A percentile compares a stretch with the other conserved stretches of the same genome.
phyloP scores from a whole-genome alignment of 1,284 basidiomycete genomes.

The Wallemia mellicola region DNA sequence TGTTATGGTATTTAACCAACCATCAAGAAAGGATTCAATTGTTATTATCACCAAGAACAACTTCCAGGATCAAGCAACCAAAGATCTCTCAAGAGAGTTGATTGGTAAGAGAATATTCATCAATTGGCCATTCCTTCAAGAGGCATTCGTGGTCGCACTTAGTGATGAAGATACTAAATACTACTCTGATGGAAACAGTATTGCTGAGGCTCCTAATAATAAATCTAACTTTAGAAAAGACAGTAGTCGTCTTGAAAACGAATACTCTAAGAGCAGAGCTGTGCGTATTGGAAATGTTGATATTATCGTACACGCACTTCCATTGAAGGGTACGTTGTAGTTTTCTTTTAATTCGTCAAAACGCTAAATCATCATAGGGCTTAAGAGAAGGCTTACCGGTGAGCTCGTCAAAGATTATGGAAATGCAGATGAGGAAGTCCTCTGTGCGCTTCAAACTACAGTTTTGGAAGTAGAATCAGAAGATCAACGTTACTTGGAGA shows the following conservation, averaged over 20 bases:
- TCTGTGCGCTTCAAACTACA: conserved; percentile 58
- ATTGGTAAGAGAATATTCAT: conserved; percentile 49
- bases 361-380: conserved; percentile 20
- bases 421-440: conserved; percentile 41
- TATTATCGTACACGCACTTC: conserved; percentile 47
- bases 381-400: conserved; percentile 62
- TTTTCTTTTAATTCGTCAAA: background rate
- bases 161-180: conserved; percentile 72
- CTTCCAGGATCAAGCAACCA: conserved; percentile 32
- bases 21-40: conserved; percentile 74
- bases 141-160: conserved; percentile 58
- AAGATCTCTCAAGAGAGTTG: conserved; percentile 42
- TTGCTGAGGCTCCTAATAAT: conserved; percentile 24
- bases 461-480: conserved; percentile 49
- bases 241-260: conserved; percentile 46
- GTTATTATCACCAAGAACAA: conserved; percentile 54
- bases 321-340: conserved; percentile 39
- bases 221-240: conserved; percentile 16
- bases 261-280: conserved; percentile 68
- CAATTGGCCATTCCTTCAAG: conserved; percentile 81
- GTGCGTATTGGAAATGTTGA: conserved; percentile 58
- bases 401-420: conserved; percentile 90
- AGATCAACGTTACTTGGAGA: conserved; percentile 52
- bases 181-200: conserved; percentile 30
- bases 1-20: conserved; percentile 76